Evolutionary conservation across 2,329 filamentous ascomycete genomes (phyloP).

Genomic region (Beauveria scarabaeidicola): DNA sequence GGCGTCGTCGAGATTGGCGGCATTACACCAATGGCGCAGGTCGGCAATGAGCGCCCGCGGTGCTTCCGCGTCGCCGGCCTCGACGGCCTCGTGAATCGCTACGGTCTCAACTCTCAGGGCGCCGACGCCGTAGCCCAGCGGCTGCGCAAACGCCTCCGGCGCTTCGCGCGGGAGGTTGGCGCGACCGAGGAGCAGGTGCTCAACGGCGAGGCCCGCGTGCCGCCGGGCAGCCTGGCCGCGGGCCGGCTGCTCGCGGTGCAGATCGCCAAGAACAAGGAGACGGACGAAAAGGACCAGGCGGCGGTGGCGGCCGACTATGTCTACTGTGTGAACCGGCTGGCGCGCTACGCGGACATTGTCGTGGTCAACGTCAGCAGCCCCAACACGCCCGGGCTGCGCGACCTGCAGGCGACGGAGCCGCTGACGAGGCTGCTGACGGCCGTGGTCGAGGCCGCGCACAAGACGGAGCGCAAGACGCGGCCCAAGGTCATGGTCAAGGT

Average conservation of each 20-base stretch:
- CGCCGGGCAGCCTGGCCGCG: conserved; percentile 67
- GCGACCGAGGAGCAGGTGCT: conserved; percentile 66
- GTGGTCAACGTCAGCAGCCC: conserved; percentile 97
- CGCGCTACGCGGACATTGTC: conserved; percentile 86
- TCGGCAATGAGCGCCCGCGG: conserved; percentile 77
- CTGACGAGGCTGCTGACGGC: conserved; percentile 71
- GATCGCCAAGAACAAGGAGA: conserved; percentile 94
- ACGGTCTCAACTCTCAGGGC: conserved; percentile 87
- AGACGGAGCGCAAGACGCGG: conserved; percentile 59
- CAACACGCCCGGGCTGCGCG: conserved; percentile 85
- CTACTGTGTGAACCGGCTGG: conserved; percentile 77
- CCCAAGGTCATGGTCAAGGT: conserved; percentile 89
- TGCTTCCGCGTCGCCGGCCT: conserved; percentile 80
- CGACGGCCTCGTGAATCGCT: conserved; percentile 87
- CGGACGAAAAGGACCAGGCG: conserved; percentile 73
- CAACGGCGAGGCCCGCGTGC: conserved; percentile 67
- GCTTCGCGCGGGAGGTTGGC: conserved; percentile 64
- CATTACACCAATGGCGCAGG: conserved; percentile 77
- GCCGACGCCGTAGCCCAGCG: conserved; percentile 78
- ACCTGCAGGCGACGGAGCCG: conserved; percentile 76
- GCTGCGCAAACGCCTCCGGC: conserved; percentile 67
- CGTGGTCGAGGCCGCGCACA: conserved; percentile 70
- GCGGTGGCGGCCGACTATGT: conserved; percentile 77
- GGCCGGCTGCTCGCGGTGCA: conserved; percentile 83
- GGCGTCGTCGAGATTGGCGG: conserved; percentile 89